A percentile compares a stretch with the other conserved stretches of the same genome.
phyloP scores from a whole-genome alignment of 2,329 filamentous ascomycete genomes.

The Tolypocladium capitatum region DNA sequence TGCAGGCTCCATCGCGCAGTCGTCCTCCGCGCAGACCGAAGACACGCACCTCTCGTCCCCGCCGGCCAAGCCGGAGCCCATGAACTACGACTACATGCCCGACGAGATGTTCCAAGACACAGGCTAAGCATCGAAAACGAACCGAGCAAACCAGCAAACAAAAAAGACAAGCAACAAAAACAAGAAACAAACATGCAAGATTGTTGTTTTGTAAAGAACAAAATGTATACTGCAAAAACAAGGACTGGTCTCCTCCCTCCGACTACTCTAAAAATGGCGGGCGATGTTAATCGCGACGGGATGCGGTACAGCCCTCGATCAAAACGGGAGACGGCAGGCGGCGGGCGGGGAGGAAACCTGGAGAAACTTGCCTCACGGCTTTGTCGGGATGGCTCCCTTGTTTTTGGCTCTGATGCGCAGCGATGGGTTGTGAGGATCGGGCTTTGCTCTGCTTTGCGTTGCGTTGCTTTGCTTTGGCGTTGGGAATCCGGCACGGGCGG shows the following conservation, averaged over 20 bases:
- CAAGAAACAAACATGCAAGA: too few species aligned
- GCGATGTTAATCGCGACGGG: not conserved
- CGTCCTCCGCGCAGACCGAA: not conserved
- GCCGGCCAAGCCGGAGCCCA: not conserved
- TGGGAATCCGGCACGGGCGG: not conserved
- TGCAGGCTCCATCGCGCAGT: not conserved
- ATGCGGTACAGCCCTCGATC: not conserved
- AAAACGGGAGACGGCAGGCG: not conserved
- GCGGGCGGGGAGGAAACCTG: too few species aligned
- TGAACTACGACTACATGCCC: conserved; percentile 25
- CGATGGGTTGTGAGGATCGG: not conserved
- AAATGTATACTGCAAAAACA: not conserved
- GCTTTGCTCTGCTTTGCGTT: too few species aligned
- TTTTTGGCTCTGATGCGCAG: not conserved
- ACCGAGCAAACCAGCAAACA: not conserved
- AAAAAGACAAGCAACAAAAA: too few species aligned
- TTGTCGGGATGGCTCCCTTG: not conserved
- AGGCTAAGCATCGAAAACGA: not conserved
- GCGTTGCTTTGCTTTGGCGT: not conserved
- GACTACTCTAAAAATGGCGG: too few species aligned
- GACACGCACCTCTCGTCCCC: not conserved
- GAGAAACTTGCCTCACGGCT: not conserved
- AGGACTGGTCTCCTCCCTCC: not conserved
- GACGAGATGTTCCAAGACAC: conserved; percentile 17
- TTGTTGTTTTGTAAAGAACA: too few species aligned